Evolutionary conservation across 345 rosid species (phyloP), one percentile per base, ranked within the genome.

Genomic region (Trapa bicornis): DNA sequence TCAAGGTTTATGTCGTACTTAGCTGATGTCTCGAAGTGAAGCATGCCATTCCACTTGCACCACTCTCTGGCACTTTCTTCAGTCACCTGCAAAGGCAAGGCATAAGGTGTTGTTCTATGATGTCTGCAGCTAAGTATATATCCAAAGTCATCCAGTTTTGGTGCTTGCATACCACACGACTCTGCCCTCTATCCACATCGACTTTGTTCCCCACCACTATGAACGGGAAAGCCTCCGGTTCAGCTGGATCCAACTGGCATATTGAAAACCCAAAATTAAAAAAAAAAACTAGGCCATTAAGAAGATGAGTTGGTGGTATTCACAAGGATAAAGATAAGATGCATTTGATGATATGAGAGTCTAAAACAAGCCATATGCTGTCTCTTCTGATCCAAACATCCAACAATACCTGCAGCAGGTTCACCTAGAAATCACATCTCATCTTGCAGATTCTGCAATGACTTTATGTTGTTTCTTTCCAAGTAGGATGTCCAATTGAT

Each of bases 1-100:
- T 88, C 90, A 5, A 92, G 82, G 61, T 85, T 85, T 74, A 78
- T 78, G 76, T 81, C 74, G 70, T 85, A 88, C 72, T 88, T 89
- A 1, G 98, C 96, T 4, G 98, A 92, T 39, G 96, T 89, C 82
- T 89, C 96, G 64, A 81, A 79, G 75, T 85, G 86, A 65, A 88
- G 80, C 67, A 80, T 83, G 48, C 92, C 86, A 69, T 61, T 84
- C 6, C 84, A 80, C 29, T 67, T 81, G 73, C 96, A 92, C 98
- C 96, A 89, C 4, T 86, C 98, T 42, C 64, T 70, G 1, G 91
- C 96, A 75, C 77, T 86, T 68, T 81, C 83, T 74, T 84, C 80
- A 15, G 96, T 69, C 64, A 92, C 88, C 96, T 92, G 71, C 68
- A 75, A 54, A 9, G 22, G 38, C 32, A 58, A 38, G 17, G 22